Evolutionary conservation across 2,329 filamentous ascomycete genomes (phyloP).

Genomic region (Verticillium longisporum): DNA sequence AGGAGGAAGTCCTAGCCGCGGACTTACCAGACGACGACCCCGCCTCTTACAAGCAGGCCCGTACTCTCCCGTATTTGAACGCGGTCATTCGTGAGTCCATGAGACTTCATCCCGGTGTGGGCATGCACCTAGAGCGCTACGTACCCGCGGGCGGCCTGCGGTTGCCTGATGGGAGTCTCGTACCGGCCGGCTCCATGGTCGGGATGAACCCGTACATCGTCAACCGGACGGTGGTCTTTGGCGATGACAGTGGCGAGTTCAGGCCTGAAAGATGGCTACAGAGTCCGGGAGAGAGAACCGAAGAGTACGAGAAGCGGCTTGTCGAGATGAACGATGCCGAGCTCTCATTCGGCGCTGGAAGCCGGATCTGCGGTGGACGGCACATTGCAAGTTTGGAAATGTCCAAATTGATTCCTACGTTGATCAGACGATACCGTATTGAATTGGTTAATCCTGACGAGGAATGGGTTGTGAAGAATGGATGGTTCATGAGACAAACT

Average conservation of each 20-base stretch:
- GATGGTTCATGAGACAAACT: constrained; percentile 10
- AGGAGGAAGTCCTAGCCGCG: constrained; percentile 32
- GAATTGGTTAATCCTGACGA: constrained; percentile 18
- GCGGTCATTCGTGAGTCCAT: constrained; percentile 51
- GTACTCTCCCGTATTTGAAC: constrained; percentile 46
- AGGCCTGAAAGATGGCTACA: constrained; percentile 49
- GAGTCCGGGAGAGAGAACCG: constrained; percentile 38
- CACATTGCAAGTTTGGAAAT: constrained; percentile 50
- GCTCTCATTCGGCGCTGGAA: constrained; percentile 45
- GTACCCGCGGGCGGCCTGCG: constrained; percentile 30
- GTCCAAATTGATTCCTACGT: constrained; percentile 47
- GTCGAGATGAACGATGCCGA: constrained; percentile 3
- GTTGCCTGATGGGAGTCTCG: constrained; percentile 21
- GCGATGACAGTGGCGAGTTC: constrained; percentile 42
- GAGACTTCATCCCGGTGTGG: constrained; percentile 48
- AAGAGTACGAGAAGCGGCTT: constrained; percentile 26
- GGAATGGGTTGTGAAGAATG: constrained; percentile 6
- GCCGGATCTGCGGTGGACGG: constrained; percentile 47
- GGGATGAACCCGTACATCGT: constrained; percentile 50
- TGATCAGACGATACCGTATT: constrained; percentile 33
- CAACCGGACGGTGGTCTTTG: constrained; percentile 43
- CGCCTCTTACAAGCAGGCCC: constrained; percentile 34
- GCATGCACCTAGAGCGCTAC: constrained; percentile 36
- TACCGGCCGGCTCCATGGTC: constrained; percentile 45
- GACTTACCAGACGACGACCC: constrained; percentile 17